Base-by-base conservation (phyloP, 129 eudicot genomes). In the Helianthus annuus region DNA sequence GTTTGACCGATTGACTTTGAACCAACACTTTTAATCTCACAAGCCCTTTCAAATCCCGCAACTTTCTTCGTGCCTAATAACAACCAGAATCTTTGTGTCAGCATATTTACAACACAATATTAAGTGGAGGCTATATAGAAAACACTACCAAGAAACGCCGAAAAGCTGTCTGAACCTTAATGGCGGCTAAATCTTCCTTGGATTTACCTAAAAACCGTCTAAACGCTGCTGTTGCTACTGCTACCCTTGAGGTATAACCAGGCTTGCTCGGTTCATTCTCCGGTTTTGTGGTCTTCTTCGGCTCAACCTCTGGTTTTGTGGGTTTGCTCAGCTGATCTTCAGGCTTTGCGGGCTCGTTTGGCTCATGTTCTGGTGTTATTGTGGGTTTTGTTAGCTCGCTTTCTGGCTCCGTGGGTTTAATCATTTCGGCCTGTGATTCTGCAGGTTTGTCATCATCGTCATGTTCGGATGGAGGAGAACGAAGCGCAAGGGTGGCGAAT, bases 41-140 rank as follows among this genome's bases (percentile, higher is more conserved):
- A 17, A 79, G 75, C 40, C 96, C 96, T 79, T 78, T 85, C 81
- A 85, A 66, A 42, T 87, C 88, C 49, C 85, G 70, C 53, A 83
- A 70, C 62, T 83, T 83, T 70, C 76, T 85, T 77, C 89, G 83
- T 15, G 91, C 91, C 96, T 88, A 58, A 12, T 12, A 56, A 52
- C 45, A 65, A 68, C 49, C 51, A 70, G 2, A 9, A 63, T 48
- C 12, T 3, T 44, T 39, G 10, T 44, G 16, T 72, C 13, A 27
- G 19, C 42, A 5, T 32, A 54, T 27, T 16, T 29, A 61, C 34
- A 51, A 52, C 10, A 57, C 46, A 44, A 61, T 19, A 27, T 39
- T 0, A 24, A 5, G 6, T 7, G 6, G 8, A 11, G 15, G 4
- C n/a, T 44, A 9, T 11, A 56, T 44, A 14, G 5, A 34, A 39